Conservation (phyloP, 495 filamentous ascomycete genomes). For the Neurospora terricola region DNA sequence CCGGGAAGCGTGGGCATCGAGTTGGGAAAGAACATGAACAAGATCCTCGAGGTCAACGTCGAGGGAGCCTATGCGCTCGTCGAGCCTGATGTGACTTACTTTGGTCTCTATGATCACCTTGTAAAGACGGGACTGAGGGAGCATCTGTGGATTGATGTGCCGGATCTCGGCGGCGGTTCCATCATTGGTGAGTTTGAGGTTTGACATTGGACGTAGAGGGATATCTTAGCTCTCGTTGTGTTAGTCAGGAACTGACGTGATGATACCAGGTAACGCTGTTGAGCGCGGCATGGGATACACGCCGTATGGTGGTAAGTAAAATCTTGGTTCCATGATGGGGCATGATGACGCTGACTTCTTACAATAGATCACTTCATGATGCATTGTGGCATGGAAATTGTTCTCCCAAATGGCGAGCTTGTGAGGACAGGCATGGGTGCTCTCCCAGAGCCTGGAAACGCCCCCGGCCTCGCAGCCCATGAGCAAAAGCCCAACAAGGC, state of each 20-base stretch:
- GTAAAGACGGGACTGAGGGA: slow-evolving; percentile 24
- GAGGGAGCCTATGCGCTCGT: slow-evolving; percentile 44
- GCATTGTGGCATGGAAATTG: slow-evolving; percentile 47
- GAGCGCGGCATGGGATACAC: slow-evolving; percentile 53
- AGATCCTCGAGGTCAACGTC: slow-evolving; percentile 42
- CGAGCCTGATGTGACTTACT: slow-evolving; percentile 51
- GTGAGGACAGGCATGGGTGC: slow-evolving; percentile 52
- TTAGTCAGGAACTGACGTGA: not conserved
- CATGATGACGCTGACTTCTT: not conserved
- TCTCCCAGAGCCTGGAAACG: slow-evolving; percentile 21
- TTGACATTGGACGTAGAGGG: not conserved
- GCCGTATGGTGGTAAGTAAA: slow-evolving; percentile 11
- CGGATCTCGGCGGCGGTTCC: slow-evolving; percentile 46
- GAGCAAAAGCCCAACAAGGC: slow-evolving; percentile 20
- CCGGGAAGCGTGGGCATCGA: slow-evolving; percentile 45
- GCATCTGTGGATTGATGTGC: slow-evolving; percentile 40
- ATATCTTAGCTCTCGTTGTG: not conserved
- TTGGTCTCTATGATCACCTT: slow-evolving; percentile 42
- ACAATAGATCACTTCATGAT: slow-evolving; percentile 40
- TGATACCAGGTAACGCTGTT: slow-evolving; percentile 32
- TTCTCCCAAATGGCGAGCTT: slow-evolving; percentile 45
- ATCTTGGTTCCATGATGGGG: not conserved
- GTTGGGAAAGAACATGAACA: slow-evolving; percentile 45
- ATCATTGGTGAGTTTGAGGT: slow-evolving; percentile 1
- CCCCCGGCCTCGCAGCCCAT: slow-evolving; percentile 26